Evolutionary conservation across 768 basidiomycete species (phyloP), one percentile per base, ranked within the genome.

Genomic region (Serpula lacrymans): DNA sequence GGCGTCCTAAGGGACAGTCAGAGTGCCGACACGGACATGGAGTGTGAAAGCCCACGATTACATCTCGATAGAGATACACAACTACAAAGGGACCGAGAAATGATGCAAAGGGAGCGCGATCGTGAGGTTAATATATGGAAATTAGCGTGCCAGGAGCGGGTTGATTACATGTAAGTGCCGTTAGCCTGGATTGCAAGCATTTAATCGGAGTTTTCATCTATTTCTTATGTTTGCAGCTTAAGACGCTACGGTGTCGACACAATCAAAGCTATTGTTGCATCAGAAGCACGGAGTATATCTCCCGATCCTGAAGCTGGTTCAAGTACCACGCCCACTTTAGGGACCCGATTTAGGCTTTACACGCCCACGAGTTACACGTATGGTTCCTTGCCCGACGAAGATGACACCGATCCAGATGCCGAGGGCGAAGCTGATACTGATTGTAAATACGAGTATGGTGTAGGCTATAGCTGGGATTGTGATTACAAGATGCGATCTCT

Each of bases 51-150:
- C n/a, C n/a, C n/a, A n/a, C n/a, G n/a, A n/a, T n/a, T n/a, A n/a
- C n/a, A n/a, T n/a, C n/a, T n/a, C n/a, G n/a, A n/a, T n/a, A n/a
- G n/a, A n/a, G n/a, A n/a, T n/a, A n/a, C n/a, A n/a, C n/a, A n/a
- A n/a, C n/a, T n/a, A n/a, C n/a, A n/a, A n/a, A n/a, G n/a, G n/a
- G n/a, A n/a, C n/a, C n/a, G n/a, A n/a, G n/a, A n/a, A n/a, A n/a
- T n/a, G n/a, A n/a, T n/a, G n/a, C n/a, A n/a, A n/a, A n/a, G n/a
- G 34, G 54, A 51, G 39, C 61, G 59, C 20, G 61, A 63, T 51
- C 50, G 60, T 16, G 60, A 61, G 32, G 54, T 63, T 49, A 61
- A 61, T 40, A 61, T 61, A 37, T 61, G 60, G 60, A 61, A 61
- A 45, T 47, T 61, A 12, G 60, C 60, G 11, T 61, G 60, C 36